Conservation (phyloP, 441 rosid genomes). For the Arabidopsis hybrid region DNA sequence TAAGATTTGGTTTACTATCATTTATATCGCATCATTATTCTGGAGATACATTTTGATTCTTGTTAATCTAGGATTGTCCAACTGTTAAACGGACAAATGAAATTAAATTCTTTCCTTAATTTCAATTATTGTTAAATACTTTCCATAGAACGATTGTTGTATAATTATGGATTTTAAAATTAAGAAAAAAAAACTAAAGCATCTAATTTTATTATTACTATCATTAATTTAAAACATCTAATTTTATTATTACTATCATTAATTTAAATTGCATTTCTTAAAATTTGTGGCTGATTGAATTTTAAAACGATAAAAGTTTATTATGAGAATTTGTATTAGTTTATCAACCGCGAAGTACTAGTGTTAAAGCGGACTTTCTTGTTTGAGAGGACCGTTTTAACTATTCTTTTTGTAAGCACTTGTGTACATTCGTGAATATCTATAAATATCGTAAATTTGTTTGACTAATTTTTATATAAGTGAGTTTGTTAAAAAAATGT, state of each 20-base stretch:
- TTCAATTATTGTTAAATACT: slow-evolving; percentile 13
- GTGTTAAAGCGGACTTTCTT: no score
- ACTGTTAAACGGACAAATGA: slow-evolving; percentile 20
- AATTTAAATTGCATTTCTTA: not conserved
- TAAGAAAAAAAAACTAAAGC: not conserved
- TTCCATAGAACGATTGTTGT: slow-evolving; percentile 3
- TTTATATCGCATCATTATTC: slow-evolving; percentile 28
- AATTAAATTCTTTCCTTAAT: slow-evolving; percentile 23
- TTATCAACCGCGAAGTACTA: no score
- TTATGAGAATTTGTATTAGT: no score
- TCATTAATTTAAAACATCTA: not conserved
- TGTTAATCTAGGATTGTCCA: slow-evolving; percentile 10
- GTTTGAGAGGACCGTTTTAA: no score
- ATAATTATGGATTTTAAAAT: not conserved
- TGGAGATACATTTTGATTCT: slow-evolving; percentile 42
- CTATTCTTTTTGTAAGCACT: no score
- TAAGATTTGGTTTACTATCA: slow-evolving; percentile 39
- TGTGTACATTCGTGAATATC: no score
- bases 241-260: not conserved
- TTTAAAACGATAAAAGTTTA: no score
- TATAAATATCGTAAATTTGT: no score
- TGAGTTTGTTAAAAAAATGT: no score
- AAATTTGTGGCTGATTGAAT: not conserved
- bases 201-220: not conserved
- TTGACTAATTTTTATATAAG: no score